Evolutionary conservation across 495 filamentous ascomycete species (phyloP).

Genomic region (Penicilliopsis zonata): DNA sequence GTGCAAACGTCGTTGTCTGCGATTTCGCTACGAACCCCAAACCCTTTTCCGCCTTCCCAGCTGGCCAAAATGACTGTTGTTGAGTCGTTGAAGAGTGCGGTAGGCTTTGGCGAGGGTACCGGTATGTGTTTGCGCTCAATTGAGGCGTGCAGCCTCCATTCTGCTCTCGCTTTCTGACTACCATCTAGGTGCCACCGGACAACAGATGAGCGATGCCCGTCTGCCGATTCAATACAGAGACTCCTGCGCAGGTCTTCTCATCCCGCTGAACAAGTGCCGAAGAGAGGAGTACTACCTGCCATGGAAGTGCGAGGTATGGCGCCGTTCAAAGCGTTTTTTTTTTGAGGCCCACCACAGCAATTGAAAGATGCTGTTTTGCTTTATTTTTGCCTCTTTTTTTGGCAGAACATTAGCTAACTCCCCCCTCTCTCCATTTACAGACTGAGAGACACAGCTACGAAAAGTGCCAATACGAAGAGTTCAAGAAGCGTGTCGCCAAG

Average conservation of each 20-base stretch:
- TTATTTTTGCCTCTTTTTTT: neutral
- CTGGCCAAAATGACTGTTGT: constrained; percentile 31
- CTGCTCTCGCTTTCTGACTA: constrained; percentile 6
- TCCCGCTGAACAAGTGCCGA: constrained; percentile 91
- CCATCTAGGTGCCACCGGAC: constrained; percentile 53
- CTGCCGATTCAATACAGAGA: constrained; percentile 87
- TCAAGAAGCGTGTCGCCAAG: constrained; percentile 96
- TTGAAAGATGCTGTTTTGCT: neutral
- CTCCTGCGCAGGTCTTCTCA: constrained; percentile 84
- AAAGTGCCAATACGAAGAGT: constrained; percentile 97
- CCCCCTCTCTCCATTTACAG: constrained; percentile 28
- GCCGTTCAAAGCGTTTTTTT: neutral
- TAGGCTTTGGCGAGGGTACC: constrained; percentile 33
- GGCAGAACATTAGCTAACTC: constrained; percentile 1
- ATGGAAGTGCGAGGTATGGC: constrained; percentile 91
- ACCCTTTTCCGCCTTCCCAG: constrained; percentile 5
- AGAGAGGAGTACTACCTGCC: constrained; percentile 86
- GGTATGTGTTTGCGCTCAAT: constrained; percentile 24
- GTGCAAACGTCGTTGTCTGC: constrained; percentile 17
- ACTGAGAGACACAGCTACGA: constrained; percentile 94
- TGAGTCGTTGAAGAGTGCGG: constrained; percentile 43
- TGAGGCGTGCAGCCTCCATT: constrained; percentile 1
- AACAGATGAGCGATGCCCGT: constrained; percentile 85
- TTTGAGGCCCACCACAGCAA: too few species aligned
- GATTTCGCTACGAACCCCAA: constrained; percentile 6